phyloP scores from a whole-genome alignment of 2,329 filamentous ascomycete species.

The Diatrype stigma region DNA sequence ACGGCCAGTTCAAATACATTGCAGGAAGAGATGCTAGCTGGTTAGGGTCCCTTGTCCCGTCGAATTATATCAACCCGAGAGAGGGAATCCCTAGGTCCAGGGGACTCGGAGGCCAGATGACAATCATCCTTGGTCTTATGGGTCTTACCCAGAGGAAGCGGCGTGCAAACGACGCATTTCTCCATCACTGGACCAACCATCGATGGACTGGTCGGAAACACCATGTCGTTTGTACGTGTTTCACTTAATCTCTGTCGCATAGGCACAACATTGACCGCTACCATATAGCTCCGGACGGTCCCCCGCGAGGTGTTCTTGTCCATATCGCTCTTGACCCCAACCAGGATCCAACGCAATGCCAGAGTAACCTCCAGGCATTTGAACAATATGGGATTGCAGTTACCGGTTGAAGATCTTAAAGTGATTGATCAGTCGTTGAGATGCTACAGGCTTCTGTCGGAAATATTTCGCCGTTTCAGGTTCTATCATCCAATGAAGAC shows the following conservation, averaged over 20 bases:
- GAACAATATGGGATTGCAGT: conserved; percentile 2
- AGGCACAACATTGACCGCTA: neutral
- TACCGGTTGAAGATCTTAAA: neutral
- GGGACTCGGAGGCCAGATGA: conserved; percentile 11
- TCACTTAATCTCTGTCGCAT: neutral
- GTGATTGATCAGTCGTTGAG: neutral
- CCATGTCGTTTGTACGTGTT: conserved; percentile 1
- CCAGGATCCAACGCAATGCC: neutral
- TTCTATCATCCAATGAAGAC: no score
- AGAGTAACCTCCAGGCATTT: conserved; percentile 2
- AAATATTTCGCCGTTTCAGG: no score
- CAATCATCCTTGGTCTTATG: conserved; percentile 14
- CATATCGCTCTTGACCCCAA: conserved; percentile 9
- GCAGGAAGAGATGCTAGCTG: conserved; percentile 8
- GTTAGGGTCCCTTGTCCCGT: conserved; percentile 13
- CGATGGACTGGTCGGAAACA: conserved; percentile 1
- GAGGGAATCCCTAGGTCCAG: neutral
- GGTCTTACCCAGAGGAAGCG: conserved; percentile 8
- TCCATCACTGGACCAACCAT: conserved; percentile 5
- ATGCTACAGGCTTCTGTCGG: neutral
- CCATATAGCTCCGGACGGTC: neutral
- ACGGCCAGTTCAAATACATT: conserved; percentile 3
- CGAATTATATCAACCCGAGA: conserved; percentile 5
- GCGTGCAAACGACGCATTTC: conserved; percentile 9
- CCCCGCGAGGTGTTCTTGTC: conserved; percentile 11